Conservation (phyloP, 1,139 yeast genomes). For the Diutina sp. region DNA sequence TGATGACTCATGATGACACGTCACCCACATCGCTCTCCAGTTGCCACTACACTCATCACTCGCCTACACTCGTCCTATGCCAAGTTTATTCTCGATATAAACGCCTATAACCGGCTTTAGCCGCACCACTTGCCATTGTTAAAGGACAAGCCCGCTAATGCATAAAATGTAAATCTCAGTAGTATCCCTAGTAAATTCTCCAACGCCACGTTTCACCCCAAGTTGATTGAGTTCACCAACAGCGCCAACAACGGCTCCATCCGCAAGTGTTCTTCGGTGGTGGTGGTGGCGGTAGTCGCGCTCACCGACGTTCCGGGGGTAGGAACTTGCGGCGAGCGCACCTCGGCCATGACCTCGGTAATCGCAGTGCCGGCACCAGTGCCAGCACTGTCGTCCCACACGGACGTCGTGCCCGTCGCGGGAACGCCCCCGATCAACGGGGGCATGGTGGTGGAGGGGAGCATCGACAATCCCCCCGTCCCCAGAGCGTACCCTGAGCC, state of each 20-base stretch:
- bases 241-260: slow-evolving; percentile 17
- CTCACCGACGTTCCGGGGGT: neutral
- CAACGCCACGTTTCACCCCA: slow-evolving; percentile 5
- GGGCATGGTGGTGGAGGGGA: neutral
- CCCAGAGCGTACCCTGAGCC: neutral
- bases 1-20: no score
- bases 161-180: no score
- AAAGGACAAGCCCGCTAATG: no score
- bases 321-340: neutral
- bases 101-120: no score
- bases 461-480: slow-evolving; percentile 1
- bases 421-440: neutral
- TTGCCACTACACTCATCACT: no score
- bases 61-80: no score
- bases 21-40: no score
- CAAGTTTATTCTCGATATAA: no score
- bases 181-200: neutral
- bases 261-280: neutral
- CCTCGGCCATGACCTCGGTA: no score
- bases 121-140: no score
- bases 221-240: slow-evolving; percentile 32
- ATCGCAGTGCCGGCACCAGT: slow-evolving; percentile 3
- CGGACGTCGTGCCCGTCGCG: neutral
- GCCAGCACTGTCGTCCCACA: no score
- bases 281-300: neutral